Evolutionary conservation across 2,329 filamentous ascomycete species (phyloP).

Genomic region (Alternaria novae-zelandiae): DNA sequence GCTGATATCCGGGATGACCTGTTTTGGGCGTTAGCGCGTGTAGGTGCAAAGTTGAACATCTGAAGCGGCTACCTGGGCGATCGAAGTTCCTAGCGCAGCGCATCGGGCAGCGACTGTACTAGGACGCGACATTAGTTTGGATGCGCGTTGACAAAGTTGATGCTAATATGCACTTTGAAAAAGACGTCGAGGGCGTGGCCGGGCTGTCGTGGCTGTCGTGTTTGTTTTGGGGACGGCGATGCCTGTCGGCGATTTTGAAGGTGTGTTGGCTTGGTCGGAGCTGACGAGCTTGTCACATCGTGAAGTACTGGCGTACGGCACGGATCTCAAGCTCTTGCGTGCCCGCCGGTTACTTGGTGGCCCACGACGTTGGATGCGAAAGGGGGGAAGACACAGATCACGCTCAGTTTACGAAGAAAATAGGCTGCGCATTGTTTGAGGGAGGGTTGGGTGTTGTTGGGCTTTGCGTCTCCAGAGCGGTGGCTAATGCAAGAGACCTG

Average conservation of each 20-base stretch:
- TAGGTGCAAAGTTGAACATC: constrained; percentile 3
- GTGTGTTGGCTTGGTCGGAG: constrained; percentile 9
- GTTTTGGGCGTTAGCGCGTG: constrained; percentile 15
- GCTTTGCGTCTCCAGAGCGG: constrained; percentile 3
- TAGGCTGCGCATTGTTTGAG: background rate
- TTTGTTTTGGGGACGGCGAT: background rate
- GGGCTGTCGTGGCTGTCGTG: background rate
- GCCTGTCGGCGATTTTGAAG: background rate
- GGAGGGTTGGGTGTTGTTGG: background rate
- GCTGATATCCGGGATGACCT: constrained; percentile 40
- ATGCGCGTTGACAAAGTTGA: background rate
- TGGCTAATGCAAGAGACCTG: constrained; percentile 8
- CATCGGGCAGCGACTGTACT: constrained; percentile 44
- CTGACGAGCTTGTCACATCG: constrained; percentile 14
- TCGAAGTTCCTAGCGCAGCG: constrained; percentile 38
- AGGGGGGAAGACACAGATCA: background rate
- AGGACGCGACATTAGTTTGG: constrained; percentile 29
- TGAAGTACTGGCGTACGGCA: constrained; percentile 12
- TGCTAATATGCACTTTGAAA: constrained; percentile 6
- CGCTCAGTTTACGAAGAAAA: background rate
- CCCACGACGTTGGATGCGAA: background rate
- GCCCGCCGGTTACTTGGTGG: constrained; percentile 10
- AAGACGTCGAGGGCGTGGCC: background rate
- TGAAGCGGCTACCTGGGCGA: constrained; percentile 33
- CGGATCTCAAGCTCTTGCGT: constrained; percentile 17